These are phyloP conservation scores for Solanum appendiculatum DNA, from an alignment of 257 asterid genomes.

Conservation along the genomic window DNA sequence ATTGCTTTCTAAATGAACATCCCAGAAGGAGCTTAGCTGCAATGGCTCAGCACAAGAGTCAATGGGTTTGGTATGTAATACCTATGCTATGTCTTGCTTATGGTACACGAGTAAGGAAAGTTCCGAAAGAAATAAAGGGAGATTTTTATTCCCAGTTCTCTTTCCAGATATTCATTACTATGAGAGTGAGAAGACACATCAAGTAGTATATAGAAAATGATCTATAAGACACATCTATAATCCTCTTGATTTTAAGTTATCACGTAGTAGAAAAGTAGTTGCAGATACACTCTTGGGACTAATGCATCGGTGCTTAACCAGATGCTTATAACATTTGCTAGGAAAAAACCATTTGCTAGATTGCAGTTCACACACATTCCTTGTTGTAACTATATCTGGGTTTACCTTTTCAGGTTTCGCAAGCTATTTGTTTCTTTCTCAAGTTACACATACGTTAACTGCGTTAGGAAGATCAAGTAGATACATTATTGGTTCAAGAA, in stretches of 20 bases:
- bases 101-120: neutral
- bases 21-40: constrained; percentile 60
- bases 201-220: neutral
- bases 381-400: neutral
- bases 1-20: constrained; percentile 58
- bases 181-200: neutral
- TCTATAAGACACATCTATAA: neutral
- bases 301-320: neutral
- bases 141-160: neutral
- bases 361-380: neutral
- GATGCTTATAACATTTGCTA: neutral
- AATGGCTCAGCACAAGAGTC: constrained; percentile 90
- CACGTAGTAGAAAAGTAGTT: neutral
- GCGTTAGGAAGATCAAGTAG: constrained; percentile 40
- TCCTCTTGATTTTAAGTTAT: neutral
- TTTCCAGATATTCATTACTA: neutral
- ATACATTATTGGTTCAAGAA: neutral
- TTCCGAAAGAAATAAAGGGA: neutral
- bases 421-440: constrained; percentile 82
- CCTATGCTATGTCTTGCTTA: neutral
- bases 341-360: neutral
- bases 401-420: constrained; percentile 57
- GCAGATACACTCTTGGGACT: neutral
- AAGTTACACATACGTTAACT: constrained; percentile 71
- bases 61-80: constrained; percentile 75